phyloP scores from a whole-genome alignment of 441 rosid genomes.

The Croton laevigatus region DNA sequence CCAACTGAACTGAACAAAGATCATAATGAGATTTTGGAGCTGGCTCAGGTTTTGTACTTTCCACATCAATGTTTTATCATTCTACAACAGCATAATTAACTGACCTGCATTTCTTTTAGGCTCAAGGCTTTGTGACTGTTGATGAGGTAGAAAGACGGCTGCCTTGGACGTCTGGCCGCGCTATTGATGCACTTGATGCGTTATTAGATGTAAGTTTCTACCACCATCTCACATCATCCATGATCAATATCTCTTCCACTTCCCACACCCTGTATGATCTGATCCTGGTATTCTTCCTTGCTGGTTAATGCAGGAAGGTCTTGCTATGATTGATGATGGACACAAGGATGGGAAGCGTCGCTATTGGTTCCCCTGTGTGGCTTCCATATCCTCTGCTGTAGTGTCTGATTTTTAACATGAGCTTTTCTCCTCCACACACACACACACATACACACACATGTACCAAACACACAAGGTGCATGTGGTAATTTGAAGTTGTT shows the following conservation, averaged over 20 bases:
- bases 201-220: slow-evolving; percentile 56
- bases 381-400: slow-evolving; percentile 49
- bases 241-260: not conserved
- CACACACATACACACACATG: too few relatives aligned
- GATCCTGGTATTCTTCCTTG: slow-evolving; percentile 13
- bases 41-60: slow-evolving; percentile 60
- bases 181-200: slow-evolving; percentile 71
- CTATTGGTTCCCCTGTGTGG: slow-evolving; percentile 90
- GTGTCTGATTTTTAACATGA: slow-evolving; percentile 34
- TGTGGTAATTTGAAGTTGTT: not conserved
- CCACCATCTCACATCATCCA: not conserved
- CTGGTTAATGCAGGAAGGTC: slow-evolving; percentile 63
- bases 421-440: not conserved
- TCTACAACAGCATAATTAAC: not conserved
- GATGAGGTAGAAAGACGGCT: slow-evolving; percentile 71
- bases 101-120: slow-evolving; percentile 31
- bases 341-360: slow-evolving; percentile 68
- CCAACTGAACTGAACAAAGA: slow-evolving; percentile 93
- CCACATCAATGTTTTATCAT: not conserved
- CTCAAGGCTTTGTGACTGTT: slow-evolving; percentile 82
- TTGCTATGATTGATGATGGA: slow-evolving; percentile 89
- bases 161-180: slow-evolving; percentile 85
- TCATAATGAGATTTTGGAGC: slow-evolving; percentile 82
- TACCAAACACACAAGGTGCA: not conserved
- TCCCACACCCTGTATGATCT: not conserved